Base-by-base conservation (phyloP, 768 basidiomycete genomes). In the Rhizopogon roseolus region DNA sequence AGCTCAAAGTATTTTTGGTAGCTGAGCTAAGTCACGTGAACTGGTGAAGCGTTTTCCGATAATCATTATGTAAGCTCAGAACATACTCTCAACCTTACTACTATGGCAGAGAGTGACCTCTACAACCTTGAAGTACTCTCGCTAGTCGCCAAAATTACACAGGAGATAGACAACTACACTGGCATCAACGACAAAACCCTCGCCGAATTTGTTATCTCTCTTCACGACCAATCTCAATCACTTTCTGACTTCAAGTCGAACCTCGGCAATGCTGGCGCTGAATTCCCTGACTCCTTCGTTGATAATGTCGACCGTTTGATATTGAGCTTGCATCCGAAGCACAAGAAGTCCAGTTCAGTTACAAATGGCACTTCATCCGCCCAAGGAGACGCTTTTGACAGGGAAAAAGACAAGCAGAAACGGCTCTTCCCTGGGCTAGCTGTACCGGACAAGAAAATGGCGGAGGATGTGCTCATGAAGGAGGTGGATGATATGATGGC, bases 281-380 rank as follows among this genome's bases (percentile, higher is more conserved):
- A 83, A 58, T 94, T 98, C 64, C 88, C 93, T 4, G 90, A 91
- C 57, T 90, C 90, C 27, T 90, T 98, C 66, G 73, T 96, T 54
- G 89, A 94, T 68, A 95, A 88, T 64, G 82, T 98, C 34, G 96
- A 99, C 73, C 89, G 97, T 17, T 82, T 98, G 50, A 92, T 99
- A 61, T 81, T 97, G 52, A 90, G 81, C 54, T 83, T 98, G 78
- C 96, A 99, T 62, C 97, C 96, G 1, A 97, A 93, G 64, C 88
- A 98, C 76, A 97, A 92, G 77, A 76, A 72, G 41, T 73, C 76
- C 28, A 65, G 69, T 22, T 52, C 63, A 16, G 68, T 68, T 36
- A 61, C 68, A 22, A 75, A 76, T 51, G 75, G 72, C 37, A 22
- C 22, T 22, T 22, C 22, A 22, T 22, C 22, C 22, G 73, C 62